Evolutionary conservation across 2,329 filamentous ascomycete species (phyloP), one percentile per base, ranked within the genome.

Genomic region (Bimuria novae-zelandiae): DNA sequence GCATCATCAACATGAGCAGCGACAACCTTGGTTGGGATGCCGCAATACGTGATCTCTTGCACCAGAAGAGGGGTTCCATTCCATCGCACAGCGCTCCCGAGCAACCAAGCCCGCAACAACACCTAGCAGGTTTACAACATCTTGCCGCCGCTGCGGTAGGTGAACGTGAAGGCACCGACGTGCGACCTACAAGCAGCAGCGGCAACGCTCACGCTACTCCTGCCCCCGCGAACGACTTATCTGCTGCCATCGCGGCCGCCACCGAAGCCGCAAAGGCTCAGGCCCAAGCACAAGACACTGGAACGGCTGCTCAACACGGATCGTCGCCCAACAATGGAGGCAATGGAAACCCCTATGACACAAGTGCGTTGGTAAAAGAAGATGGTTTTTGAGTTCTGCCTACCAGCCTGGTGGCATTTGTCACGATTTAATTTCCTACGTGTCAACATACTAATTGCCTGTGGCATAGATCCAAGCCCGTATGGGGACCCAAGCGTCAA

Each of bases 101-200:
- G 21, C 69, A 65, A 36, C 61, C 61, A 6, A 64, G 54, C 43
- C 53, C 68, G 7, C 57, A 56, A 6, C 64, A 72, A 47, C 70
- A 74, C 48, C 72, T 75, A 68, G 70, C 65, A 16, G 70, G 71
- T 12, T 63, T 74, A 0, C 70, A 74, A 44, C 71, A 74, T 47
- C 69, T 74, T 3, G 71, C 72, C 17, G 72, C 70, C 3, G 71
- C 72, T 8, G 72, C 72, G 4, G 72, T 75, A 0, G 70, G 70
- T 14, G 71, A 73, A 51, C 68, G 71, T 14, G 70, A 70, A 46
- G 63, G 67, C 25, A 49, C 60, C 23, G 68, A 70, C 23, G 59
- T 57, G 4, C 56, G 63, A 5, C 65, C 69, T 7, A 49, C 58
- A 10, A 72, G 66, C 46, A 69, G 64, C 48, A 56, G 61, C 17